Evolutionary conservation across 192 early-diverging fungal genomes (phyloP).

Genomic region (Coemansia brasiliensis): DNA sequence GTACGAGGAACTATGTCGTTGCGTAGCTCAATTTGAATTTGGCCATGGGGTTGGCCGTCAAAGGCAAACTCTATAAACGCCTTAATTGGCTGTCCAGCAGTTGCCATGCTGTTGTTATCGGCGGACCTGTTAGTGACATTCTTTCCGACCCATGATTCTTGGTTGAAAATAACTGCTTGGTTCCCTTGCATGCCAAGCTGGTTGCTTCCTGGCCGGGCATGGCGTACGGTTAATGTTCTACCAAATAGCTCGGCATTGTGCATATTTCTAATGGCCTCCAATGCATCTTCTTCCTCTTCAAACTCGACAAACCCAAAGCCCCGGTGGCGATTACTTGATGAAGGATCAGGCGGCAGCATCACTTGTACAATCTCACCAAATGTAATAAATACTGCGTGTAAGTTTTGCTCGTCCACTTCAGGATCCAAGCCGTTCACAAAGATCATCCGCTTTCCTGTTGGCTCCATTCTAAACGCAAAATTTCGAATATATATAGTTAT

Average conservation of each 20-base stretch:
- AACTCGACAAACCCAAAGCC: slow-evolving; percentile 98
- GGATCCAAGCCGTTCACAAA: slow-evolving; percentile 76
- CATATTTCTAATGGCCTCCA: slow-evolving; percentile 95
- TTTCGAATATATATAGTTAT: too few relatives aligned
- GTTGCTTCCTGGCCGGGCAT: slow-evolving; percentile 65
- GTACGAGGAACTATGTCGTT: slow-evolving; percentile 42
- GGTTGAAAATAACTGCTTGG: slow-evolving; percentile 22
- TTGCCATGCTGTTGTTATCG: slow-evolving; percentile 5
- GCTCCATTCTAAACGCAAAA: slow-evolving; percentile 21
- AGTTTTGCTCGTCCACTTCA: slow-evolving; percentile 72
- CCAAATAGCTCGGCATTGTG: slow-evolving; percentile 85
- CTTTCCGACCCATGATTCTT: slow-evolving; percentile 23
- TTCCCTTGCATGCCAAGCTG: background rate
- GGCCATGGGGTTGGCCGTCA: slow-evolving; percentile 30
- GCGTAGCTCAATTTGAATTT: slow-evolving; percentile 38
- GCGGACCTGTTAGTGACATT: background rate
- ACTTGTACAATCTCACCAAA: slow-evolving; percentile 94
- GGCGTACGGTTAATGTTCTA: slow-evolving; percentile 82
- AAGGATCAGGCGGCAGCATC: slow-evolving; percentile 80
- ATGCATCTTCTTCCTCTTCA: slow-evolving; percentile 78
- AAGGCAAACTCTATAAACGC: slow-evolving; percentile 40
- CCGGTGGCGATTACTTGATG: slow-evolving; percentile 77
- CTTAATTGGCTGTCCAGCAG: background rate
- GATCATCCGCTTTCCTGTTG: slow-evolving; percentile 32
- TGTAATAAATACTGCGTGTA: slow-evolving; percentile 89